These are phyloP conservation scores for Trypanosoma congolense DNA, from an alignment of 208 protist genomes.

Conservation along the genomic window DNA sequence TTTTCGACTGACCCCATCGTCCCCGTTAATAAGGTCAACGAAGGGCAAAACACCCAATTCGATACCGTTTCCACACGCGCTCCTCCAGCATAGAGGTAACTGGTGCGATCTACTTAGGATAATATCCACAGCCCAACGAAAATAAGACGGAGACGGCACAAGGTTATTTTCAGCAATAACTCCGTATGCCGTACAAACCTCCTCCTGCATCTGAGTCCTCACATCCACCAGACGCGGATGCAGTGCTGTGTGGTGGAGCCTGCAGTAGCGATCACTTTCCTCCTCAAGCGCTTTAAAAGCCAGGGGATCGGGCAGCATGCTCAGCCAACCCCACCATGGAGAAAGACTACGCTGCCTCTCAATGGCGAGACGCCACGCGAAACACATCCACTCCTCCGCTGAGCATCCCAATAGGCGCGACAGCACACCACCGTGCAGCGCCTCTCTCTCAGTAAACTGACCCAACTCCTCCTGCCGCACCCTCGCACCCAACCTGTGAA, in stretches of 20 bases:
- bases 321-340: slow-evolving; percentile 79
- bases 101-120: slow-evolving; percentile 55
- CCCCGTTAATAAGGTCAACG: slow-evolving; percentile 71
- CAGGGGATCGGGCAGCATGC: slow-evolving; percentile 38
- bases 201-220: slow-evolving; percentile 32
- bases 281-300: slow-evolving; percentile 36
- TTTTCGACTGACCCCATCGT: slow-evolving; percentile 31
- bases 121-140: slow-evolving; percentile 55
- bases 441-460: slow-evolving; percentile 1
- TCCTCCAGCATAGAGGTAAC: slow-evolving; percentile 56
- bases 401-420: slow-evolving; percentile 36
- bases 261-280: slow-evolving; percentile 43
- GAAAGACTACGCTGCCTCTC: slow-evolving; percentile 75
- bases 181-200: slow-evolving; percentile 35
- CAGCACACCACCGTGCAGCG: slow-evolving; percentile 46
- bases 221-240: slow-evolving; percentile 51
- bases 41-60: slow-evolving; percentile 82
- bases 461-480: not conserved
- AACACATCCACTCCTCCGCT: slow-evolving; percentile 49
- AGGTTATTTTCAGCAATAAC: slow-evolving; percentile 41
- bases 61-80: slow-evolving; percentile 1
- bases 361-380: slow-evolving; percentile 72
- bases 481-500: slow-evolving; percentile 42
- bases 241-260: slow-evolving; percentile 53
- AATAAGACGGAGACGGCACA: slow-evolving; percentile 31